Base-by-base conservation (phyloP, 2,329 filamentous ascomycete genomes). In the Geosmithia morbida region DNA sequence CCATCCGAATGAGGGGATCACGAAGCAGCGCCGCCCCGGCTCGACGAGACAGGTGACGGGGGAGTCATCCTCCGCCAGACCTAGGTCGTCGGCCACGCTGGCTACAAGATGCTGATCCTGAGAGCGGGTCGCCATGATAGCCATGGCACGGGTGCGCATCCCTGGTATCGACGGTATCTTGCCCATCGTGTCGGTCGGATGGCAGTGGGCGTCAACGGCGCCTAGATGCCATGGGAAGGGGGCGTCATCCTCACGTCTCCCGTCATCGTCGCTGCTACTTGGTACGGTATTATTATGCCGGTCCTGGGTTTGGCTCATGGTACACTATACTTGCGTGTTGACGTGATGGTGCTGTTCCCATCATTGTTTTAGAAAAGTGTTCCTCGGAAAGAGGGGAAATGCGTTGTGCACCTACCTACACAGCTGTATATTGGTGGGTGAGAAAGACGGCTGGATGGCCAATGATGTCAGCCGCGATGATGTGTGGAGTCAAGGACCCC, bases 121-220 rank as follows among this genome's bases (percentile, higher is more conserved):
- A 1, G 71, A 71, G 48, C 85, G 73, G 1, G 86, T 90, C 29
- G 83, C 77, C 86, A 92, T 90, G 51, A 87, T 72, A 2, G 83
- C 83, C 45, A 92, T 64, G 11, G 70, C 69, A 20, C 75, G 71
- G 19, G 83, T 72, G 51, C 75, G 76, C 84, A 90, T 89, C 11
- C 55, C 55, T 11, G 75, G 66, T 41, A 90, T 79, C 13, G 60
- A 62, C 11, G 68, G 54, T 45, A 85, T 63, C 17, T 72, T 77
- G 41, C 71, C 64, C 74, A 87, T 81, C 18, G 80, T 86, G 61
- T 90, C 85, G 26, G 85, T 90, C 3, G 85, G 85, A 59, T 92
- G 86, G 62, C 86, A 90, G 66, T 92, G 86, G 19, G 86, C 84
- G 59, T 92, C 86, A 58, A 74, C 85, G 50, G 87, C 69, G 45